Conservation (phyloP, 1,284 basidiomycete genomes). For the Gymnopus androsaceus region DNA sequence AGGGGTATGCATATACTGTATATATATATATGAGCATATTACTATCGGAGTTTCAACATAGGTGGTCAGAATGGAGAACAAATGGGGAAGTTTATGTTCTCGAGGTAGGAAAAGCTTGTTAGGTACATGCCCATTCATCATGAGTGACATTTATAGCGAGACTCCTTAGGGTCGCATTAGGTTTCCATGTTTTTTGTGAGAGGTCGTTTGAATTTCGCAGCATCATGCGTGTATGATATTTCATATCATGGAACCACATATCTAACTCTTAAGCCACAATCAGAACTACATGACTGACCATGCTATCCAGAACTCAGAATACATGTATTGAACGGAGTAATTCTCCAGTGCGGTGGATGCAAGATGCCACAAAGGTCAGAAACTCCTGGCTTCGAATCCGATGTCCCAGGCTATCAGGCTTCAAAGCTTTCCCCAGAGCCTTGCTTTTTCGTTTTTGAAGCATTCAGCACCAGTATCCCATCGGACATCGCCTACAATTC, state of each 20-base stretch:
- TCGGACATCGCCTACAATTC: slow-evolving; percentile 5
- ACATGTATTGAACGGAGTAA: no score
- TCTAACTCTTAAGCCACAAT: slow-evolving; percentile 10
- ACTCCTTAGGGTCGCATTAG: no score
- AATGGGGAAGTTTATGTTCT: no score
- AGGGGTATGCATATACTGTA: no score
- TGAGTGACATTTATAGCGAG: no score
- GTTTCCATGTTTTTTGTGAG: no score
- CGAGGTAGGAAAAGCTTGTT: no score
- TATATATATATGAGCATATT: no score
- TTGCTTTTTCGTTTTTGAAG: neutral
- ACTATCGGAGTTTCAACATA: no score
- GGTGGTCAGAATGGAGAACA: no score
- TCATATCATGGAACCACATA: neutral
- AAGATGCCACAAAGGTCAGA: neutral
- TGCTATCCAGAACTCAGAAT: slow-evolving; percentile 6
- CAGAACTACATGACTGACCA: slow-evolving; percentile 5
- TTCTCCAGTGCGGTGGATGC: no score
- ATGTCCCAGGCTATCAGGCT: slow-evolving; percentile 8
- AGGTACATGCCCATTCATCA: no score
- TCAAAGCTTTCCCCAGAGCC: neutral
- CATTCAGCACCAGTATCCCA: neutral
- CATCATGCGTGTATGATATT: slow-evolving; percentile 1
- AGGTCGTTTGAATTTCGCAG: neutral
- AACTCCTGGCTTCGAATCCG: neutral